Evolutionary conservation across 139 green algal species (phyloP).

Genomic region (Zygnema cylindricum): DNA sequence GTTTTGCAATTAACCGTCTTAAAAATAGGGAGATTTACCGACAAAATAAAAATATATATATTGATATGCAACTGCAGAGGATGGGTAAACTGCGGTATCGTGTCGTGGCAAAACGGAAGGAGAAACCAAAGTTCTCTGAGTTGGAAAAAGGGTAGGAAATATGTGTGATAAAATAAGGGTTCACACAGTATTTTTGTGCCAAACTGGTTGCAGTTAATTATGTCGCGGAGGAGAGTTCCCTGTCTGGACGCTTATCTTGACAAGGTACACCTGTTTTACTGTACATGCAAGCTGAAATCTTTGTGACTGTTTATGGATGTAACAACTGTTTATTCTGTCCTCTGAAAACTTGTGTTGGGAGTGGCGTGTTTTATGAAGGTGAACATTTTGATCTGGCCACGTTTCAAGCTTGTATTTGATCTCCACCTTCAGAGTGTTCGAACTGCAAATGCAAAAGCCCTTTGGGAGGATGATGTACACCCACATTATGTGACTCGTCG

Average conservation of each 20-base stretch:
- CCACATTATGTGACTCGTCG: conserved; percentile 61
- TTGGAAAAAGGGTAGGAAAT: conserved; percentile 16
- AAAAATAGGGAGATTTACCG: too few species aligned
- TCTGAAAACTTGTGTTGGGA: too few species aligned
- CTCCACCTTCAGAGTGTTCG: conserved; percentile 57
- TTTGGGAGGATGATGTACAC: conserved; percentile 73
- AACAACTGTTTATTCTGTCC: background rate
- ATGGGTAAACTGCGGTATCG: too few species aligned
- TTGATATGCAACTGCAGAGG: too few species aligned
- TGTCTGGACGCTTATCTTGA: conserved; percentile 93
- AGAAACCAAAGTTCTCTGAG: background rate
- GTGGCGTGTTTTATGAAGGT: too few species aligned
- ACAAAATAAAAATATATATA: too few species aligned
- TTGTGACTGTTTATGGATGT: background rate
- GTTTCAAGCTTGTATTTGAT: conserved; percentile 83
- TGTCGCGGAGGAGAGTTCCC: conserved; percentile 78
- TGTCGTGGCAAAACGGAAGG: too few species aligned
- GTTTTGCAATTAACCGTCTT: too few species aligned
- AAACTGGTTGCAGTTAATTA: conserved; percentile 66
- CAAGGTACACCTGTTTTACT: conserved; percentile 48
- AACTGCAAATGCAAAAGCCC: conserved; percentile 41
- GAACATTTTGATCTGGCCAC: conserved; percentile 90
- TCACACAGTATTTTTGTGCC: too few species aligned
- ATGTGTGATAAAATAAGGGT: too few species aligned
- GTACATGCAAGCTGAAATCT: background rate